Evolutionary conservation across 306 rosid species (phyloP), one percentile per base, ranked within the genome.

Genomic region (Betula pendula): DNA sequence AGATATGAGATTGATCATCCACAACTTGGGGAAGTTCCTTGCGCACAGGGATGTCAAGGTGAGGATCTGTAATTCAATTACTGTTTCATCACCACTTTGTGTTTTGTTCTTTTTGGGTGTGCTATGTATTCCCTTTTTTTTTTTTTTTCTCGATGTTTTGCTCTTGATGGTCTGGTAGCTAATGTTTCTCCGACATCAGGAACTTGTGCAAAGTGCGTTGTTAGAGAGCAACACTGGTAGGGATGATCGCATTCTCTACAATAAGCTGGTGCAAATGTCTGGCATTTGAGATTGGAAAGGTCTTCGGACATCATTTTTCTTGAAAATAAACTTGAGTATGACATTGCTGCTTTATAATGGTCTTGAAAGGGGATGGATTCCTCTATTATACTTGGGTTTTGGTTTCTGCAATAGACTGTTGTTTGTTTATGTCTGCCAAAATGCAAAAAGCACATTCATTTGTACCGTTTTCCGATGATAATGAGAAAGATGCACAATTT

Each of bases 31-130:
- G 67, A 90, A 89, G 84, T 95, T 95, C 81, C 91, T 90, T 20
- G 90, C 99, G 9, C 96, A 90, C 85, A 88, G 96, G 87, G 97
- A 95, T 87, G 97, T 92, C 69, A 95, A 95, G 93, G 99, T 91
- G 75, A 82, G 84, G 52, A 58, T 56, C 67, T 51, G 20, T 27
- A 14, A 45, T n/a, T 56, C 69, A 17, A 42, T 8, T 35, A 42
- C 65, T 25, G 3, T 69, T 35, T 24, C 25, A 16, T 6, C 17
- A 60, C 31, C n/a, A 29, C 47, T 45, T 29, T 7, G 4, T 6
- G 3, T 35, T 16, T n/a, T 17, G n/a, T n/a, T 25, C 4, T 5
- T 71, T 62, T 29, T 1, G 10, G 2, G 42, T 27, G 35, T 17
- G 1, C 7, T 11, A 19, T 17, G 1, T 6, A 12, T 40, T 35